These are phyloP conservation scores for Circinella umbellata DNA, from an alignment of 371 early-diverging fungal species.

Conservation along the genomic window DNA sequence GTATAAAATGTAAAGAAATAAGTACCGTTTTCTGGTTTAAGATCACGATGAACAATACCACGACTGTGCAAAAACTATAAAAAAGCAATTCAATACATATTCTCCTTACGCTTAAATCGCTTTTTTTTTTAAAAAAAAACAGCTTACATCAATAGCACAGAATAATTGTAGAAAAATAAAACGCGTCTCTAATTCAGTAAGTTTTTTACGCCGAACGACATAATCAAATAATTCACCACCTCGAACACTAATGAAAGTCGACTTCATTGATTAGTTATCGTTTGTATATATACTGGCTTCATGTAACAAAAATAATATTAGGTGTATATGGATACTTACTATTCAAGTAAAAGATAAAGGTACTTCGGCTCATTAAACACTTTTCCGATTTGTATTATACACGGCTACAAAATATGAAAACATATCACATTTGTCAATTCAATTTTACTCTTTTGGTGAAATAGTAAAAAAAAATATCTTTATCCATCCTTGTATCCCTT, in stretches of 20 bases:
- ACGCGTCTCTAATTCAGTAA: constrained; percentile 82
- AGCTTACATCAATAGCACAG: constrained; percentile 62
- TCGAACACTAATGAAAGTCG: constrained; percentile 38
- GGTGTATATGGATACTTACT: constrained; percentile 41
- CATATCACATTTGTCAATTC: background rate
- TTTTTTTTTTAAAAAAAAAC: too few species aligned
- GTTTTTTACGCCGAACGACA: constrained; percentile 72
- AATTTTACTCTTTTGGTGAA: background rate
- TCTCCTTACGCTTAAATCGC: too few species aligned
- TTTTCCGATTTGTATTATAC: constrained; percentile 62
- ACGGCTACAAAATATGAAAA: constrained; percentile 40
- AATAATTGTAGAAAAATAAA: constrained; percentile 83
- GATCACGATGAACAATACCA: constrained; percentile 46
- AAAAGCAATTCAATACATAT: background rate
- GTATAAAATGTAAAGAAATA: background rate
- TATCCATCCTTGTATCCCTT: background rate
- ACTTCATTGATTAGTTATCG: background rate
- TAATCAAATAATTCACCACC: constrained; percentile 96
- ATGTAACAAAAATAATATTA: background rate
- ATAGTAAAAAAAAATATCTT: too few species aligned
- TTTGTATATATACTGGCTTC: too few species aligned
- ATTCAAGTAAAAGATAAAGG: constrained; percentile 73
- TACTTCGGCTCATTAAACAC: constrained; percentile 66
- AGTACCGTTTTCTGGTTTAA: constrained; percentile 56
- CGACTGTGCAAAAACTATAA: constrained; percentile 44